Percentiles rank a stretch among this genome's conserved stretches.
Evolutionary conservation across 2,329 filamentous ascomycete genomes (phyloP).

Genomic region (Chaetomiaceae sp.): DNA sequence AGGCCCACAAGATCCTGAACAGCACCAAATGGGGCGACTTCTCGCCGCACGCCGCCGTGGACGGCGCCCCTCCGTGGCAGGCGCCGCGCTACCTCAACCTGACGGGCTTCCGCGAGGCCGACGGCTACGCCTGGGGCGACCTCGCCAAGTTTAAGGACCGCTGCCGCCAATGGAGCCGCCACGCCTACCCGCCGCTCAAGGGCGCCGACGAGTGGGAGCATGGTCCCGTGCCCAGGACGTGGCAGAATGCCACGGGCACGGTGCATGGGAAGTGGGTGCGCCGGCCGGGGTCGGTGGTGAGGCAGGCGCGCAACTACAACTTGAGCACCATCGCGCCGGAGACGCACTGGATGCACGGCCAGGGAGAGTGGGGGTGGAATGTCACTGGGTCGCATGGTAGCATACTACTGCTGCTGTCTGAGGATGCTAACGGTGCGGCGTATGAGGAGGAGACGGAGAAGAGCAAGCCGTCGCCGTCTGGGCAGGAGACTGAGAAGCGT

Average conservation of each 20-base stretch:
- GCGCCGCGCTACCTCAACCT: conserved; percentile 58
- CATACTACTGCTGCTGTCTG: conserved; percentile 64
- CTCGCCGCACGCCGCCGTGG: conserved; percentile 34
- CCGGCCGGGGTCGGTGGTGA: conserved; percentile 44
- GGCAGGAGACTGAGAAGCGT: conserved; percentile 35
- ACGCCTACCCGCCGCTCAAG: conserved; percentile 38
- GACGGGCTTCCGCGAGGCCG: conserved; percentile 69
- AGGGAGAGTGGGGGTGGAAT: conserved; percentile 69
- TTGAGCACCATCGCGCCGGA: conserved; percentile 60
- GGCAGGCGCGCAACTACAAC: conserved; percentile 53
- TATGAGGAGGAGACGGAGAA: conserved; percentile 40
- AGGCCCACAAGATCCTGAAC: conserved; percentile 52
- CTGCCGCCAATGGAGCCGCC: conserved; percentile 57
- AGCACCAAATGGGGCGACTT: conserved; percentile 59
- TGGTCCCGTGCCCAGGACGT: conserved; percentile 46
- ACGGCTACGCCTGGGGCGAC: conserved; percentile 75
- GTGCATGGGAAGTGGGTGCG: conserved; percentile 73
- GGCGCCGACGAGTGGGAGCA: conserved; percentile 30
- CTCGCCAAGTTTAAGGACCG: conserved; percentile 62
- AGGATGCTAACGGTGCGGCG: conserved; percentile 42
- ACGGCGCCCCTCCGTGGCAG: conserved; percentile 26
- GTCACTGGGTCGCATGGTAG: conserved; percentile 69
- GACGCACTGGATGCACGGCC: conserved; percentile 58
- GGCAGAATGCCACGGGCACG: conserved; percentile 73
- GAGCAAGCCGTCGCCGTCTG: conserved; percentile 34